Percentiles rank a stretch among this genome's conserved stretches.
Conservation (phyloP, 495 filamentous ascomycete genomes). For the Talaromyces adpressus region DNA sequence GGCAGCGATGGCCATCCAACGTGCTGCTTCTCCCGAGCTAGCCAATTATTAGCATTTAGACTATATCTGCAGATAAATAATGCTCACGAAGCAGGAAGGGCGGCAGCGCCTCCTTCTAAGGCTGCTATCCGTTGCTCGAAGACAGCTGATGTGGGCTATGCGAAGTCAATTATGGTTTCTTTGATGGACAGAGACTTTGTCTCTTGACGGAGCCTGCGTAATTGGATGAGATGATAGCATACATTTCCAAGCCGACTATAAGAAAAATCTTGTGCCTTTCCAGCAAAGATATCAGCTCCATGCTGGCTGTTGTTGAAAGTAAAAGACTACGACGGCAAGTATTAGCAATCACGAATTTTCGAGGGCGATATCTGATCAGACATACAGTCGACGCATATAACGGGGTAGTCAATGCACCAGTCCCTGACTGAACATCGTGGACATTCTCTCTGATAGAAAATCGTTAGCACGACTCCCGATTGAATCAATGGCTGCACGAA, state of each 20-base stretch:
- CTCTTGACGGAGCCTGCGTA: neutral
- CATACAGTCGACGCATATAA: conserved; percentile 90
- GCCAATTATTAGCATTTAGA: neutral
- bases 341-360: no score
- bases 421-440: conserved; percentile 66
- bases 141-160: conserved; percentile 87
- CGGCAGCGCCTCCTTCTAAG: conserved; percentile 88
- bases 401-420: conserved; percentile 85
- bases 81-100: conserved; percentile 67
- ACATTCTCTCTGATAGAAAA: conserved; percentile 26
- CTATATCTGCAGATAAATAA: neutral
- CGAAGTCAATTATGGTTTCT: neutral
- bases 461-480: conserved; percentile 1
- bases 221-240: conserved; percentile 12
- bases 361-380: no score
- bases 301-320: conserved; percentile 96
- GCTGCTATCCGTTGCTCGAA: conserved; percentile 97
- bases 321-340: conserved; percentile 53
- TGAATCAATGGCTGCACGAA: conserved; percentile 23
- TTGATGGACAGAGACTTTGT: neutral
- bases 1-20: conserved; percentile 86
- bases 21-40: conserved; percentile 74
- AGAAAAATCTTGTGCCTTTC: conserved; percentile 98
- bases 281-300: conserved; percentile 89
- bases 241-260: conserved; percentile 97